These are phyloP conservation scores for Heritiera fomes DNA, from an alignment of 345 rosid species.

Conservation along the genomic window DNA sequence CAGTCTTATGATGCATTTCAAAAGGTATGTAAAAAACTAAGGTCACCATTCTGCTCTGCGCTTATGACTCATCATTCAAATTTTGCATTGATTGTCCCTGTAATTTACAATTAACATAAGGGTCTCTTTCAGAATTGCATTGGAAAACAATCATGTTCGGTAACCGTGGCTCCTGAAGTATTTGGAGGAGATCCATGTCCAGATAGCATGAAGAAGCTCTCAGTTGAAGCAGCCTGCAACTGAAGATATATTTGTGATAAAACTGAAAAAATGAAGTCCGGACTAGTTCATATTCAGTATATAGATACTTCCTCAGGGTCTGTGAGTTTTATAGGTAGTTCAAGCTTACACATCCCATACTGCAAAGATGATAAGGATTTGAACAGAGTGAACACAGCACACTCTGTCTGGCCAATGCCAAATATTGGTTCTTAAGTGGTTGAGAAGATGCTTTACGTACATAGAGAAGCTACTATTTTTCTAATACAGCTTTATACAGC, in stretches of 20 bases:
- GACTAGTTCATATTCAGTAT: slow-evolving; percentile 14
- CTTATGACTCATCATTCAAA: too few species aligned
- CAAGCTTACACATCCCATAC: neutral
- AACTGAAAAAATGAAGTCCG: slow-evolving; percentile 18
- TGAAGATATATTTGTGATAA: slow-evolving; percentile 21
- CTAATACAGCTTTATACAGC: slow-evolving; percentile 14
- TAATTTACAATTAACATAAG: neutral
- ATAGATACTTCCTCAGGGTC: neutral
- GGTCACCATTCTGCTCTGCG: neutral
- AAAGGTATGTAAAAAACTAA: slow-evolving; percentile 23
- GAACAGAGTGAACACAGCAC: neutral
- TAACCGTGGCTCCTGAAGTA: slow-evolving; percentile 47
- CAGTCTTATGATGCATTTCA: slow-evolving; percentile 43
- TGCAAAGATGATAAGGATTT: slow-evolving; percentile 8
- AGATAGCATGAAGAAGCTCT: slow-evolving; percentile 46
- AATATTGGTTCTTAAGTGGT: slow-evolving; percentile 17
- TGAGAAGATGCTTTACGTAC: slow-evolving; percentile 18
- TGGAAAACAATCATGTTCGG: slow-evolving; percentile 52
- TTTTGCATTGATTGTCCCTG: neutral
- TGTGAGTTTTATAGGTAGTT: neutral
- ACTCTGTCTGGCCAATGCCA: slow-evolving; percentile 24
- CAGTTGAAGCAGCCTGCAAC: slow-evolving; percentile 57
- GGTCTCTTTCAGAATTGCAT: slow-evolving; percentile 50
- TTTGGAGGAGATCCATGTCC: slow-evolving; percentile 72
- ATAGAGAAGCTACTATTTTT: slow-evolving; percentile 24